Conservation (phyloP, 1,284 basidiomycete species). For the Boletus holoroseus region DNA sequence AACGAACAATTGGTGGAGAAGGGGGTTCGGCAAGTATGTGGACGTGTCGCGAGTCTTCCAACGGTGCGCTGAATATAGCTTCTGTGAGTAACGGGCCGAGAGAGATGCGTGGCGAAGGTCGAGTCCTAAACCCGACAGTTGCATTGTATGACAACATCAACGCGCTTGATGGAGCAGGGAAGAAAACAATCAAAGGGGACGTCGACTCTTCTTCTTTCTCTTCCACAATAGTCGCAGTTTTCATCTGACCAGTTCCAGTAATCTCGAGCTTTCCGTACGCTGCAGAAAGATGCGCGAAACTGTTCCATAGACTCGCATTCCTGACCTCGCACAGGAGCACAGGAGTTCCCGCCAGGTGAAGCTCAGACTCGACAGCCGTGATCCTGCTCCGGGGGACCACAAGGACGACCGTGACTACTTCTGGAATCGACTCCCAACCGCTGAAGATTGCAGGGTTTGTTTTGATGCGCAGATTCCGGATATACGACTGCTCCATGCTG, state of each 20-base stretch:
- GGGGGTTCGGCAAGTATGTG: constrained; percentile 31
- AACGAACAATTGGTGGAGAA: background rate
- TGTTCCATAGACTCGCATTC: constrained; percentile 26
- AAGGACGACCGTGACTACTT: constrained; percentile 23
- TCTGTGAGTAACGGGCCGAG: constrained; percentile 8
- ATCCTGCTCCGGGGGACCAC: constrained; percentile 24
- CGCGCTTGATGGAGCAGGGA: constrained; percentile 35
- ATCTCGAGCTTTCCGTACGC: constrained; percentile 34
- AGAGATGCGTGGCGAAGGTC: constrained; percentile 22
- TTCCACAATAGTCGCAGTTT: constrained; percentile 29
- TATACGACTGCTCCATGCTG: constrained; percentile 16
- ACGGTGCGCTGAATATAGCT: constrained; percentile 29
- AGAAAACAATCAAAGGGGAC: constrained; percentile 37
- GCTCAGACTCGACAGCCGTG: constrained; percentile 11
- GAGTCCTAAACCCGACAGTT: constrained; percentile 31
- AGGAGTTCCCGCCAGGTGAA: constrained; percentile 33
- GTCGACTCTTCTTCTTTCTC: constrained; percentile 34
- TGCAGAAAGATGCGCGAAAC: constrained; percentile 35
- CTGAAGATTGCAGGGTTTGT: constrained; percentile 15
- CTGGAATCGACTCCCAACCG: constrained; percentile 22
- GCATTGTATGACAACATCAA: constrained; percentile 24
- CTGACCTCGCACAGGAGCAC: constrained; percentile 36
- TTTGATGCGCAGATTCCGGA: constrained; percentile 9
- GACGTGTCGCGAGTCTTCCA: constrained; percentile 32
- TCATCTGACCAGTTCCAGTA: constrained; percentile 19